Conservation (phyloP, 2,329 filamentous ascomycete species). For the Monosporascus sp. region DNA sequence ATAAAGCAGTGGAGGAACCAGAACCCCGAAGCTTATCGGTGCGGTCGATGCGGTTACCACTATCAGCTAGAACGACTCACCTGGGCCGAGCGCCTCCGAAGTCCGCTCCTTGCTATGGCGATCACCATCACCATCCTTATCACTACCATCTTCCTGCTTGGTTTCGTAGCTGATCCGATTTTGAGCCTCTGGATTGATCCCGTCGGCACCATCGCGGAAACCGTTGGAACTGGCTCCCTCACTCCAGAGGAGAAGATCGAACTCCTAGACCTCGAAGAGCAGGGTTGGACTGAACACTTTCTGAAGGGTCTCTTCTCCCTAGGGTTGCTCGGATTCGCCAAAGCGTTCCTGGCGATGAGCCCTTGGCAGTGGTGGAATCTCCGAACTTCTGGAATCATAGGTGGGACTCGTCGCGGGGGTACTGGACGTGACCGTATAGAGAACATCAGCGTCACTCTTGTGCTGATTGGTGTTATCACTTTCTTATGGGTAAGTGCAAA, state of each 20-base stretch:
- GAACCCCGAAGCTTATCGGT: conserved; percentile 75
- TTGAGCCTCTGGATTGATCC: conserved; percentile 86
- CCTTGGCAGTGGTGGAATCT: conserved; percentile 76
- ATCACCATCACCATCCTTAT: conserved; percentile 71
- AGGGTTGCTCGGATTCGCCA: conserved; percentile 79
- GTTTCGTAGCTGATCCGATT: conserved; percentile 89
- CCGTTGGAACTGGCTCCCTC: conserved; percentile 40
- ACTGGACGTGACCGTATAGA: conserved; percentile 75
- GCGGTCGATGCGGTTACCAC: conserved; percentile 79
- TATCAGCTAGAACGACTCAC: conserved; percentile 75
- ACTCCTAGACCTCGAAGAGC: conserved; percentile 43
- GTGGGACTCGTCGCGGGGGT: conserved; percentile 48
- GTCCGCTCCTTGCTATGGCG: conserved; percentile 59
- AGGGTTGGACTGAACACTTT: conserved; percentile 77
- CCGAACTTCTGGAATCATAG: conserved; percentile 54
- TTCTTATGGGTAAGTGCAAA: conserved; percentile 64
- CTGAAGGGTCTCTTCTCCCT: conserved; percentile 86
- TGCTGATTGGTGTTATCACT: conserved; percentile 74
- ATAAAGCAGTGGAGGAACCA: conserved; percentile 76
- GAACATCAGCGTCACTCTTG: conserved; percentile 72
- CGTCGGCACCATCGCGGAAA: conserved; percentile 52
- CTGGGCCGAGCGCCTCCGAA: conserved; percentile 67
- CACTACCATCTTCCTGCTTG: conserved; percentile 71
- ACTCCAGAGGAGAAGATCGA: conserved; percentile 36
- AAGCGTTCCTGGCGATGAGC: conserved; percentile 68